phyloP scores from a whole-genome alignment of 352 stramenopile species.

The Globisporangium canariense region DNA sequence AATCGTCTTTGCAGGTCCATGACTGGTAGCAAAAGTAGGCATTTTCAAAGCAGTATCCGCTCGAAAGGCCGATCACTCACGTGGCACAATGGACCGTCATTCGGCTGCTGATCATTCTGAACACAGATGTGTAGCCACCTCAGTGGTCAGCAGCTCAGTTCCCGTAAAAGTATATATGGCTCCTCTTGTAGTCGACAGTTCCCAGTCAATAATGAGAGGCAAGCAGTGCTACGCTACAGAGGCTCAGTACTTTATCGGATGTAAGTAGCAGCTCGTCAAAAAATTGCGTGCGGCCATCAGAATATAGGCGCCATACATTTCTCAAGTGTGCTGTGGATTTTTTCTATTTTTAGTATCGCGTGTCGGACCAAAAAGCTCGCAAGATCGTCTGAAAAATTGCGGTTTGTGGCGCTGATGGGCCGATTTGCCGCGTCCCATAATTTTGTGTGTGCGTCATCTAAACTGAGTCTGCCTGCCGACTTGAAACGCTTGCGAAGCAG shows the following conservation, averaged over 20 bases:
- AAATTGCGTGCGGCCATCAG: not conserved
- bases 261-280: not conserved
- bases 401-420: not conserved
- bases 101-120: not conserved
- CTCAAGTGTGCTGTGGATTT: not conserved
- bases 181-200: not conserved
- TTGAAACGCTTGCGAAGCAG: not conserved
- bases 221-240: not conserved
- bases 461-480: not conserved
- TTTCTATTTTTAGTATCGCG: slow-evolving; percentile 10
- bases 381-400: slow-evolving; percentile 9
- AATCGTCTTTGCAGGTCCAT: not conserved
- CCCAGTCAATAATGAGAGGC: not conserved
- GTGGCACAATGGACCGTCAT: not conserved
- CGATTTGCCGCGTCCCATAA: not conserved
- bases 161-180: not conserved
- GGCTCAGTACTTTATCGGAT: not conserved
- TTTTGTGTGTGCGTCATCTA: slow-evolving; percentile 4
- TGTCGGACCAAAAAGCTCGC: not conserved
- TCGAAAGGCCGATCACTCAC: not conserved
- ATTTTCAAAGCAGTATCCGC: no score
- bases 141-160: not conserved
- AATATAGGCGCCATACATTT: slow-evolving; percentile 1
- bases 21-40: no score
- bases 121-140: not conserved